Evolutionary conservation across 306 rosid genomes (phyloP).

Genomic region (Alnus glutinosa): DNA sequence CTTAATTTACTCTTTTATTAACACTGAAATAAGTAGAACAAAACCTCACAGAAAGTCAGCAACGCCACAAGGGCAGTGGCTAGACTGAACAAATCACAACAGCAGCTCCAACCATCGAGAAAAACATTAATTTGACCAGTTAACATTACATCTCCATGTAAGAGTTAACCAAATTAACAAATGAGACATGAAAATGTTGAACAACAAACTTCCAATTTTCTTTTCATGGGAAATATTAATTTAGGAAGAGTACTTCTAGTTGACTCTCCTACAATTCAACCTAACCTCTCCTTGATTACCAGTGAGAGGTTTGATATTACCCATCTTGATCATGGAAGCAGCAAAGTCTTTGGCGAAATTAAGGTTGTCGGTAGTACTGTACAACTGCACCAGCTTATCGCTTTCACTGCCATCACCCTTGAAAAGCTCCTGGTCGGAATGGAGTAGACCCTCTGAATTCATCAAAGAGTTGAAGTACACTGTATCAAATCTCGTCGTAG

Average conservation of each 20-base stretch:
- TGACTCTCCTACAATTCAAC: constrained; percentile 30
- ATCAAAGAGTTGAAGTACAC: constrained; percentile 35
- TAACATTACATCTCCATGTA: too few species aligned
- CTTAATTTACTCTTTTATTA: too few species aligned
- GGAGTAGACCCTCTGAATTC: constrained; percentile 32
- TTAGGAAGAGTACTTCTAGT: constrained; percentile 6
- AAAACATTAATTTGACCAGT: too few species aligned
- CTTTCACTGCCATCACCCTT: constrained; percentile 24
- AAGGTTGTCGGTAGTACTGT: not conserved
- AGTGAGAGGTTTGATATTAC: constrained; percentile 39
- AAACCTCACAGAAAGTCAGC: too few species aligned
- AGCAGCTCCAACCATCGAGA: too few species aligned
- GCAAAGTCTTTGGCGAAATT: constrained; percentile 26
- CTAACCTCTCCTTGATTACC: constrained; percentile 36
- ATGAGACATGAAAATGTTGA: too few species aligned
- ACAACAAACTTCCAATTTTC: not conserved
- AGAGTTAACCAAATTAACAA: too few species aligned
- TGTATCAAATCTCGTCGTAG: constrained; percentile 13
- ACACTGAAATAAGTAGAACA: too few species aligned
- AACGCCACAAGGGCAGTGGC: too few species aligned
- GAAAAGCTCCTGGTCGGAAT: constrained; percentile 44
- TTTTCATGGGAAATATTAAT: too few species aligned
- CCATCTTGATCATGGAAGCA: constrained; percentile 43
- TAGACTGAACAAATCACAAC: not conserved
- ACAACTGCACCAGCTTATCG: constrained; percentile 27